A percentile compares a stretch with the other conserved stretches of the same genome.
These are phyloP conservation scores for Neurospora sublineolata DNA, from an alignment of 495 filamentous ascomycete genomes.

Conservation along the genomic window DNA sequence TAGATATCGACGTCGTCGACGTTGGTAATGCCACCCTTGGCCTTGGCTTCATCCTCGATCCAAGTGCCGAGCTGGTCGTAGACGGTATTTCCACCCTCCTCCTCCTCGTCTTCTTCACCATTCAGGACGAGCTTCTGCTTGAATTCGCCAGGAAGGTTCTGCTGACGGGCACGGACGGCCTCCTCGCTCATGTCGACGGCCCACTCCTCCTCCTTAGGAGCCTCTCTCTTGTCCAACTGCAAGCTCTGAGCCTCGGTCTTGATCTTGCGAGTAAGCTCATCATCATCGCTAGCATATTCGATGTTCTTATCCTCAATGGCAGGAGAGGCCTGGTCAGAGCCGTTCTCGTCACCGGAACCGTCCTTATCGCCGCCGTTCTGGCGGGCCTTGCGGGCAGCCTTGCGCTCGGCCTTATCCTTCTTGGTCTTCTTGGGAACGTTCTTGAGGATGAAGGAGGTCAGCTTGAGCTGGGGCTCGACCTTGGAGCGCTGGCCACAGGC, in stretches of 20 bases:
- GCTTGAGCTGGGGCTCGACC: slow-evolving; percentile 86
- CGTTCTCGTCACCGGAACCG: slow-evolving; percentile 52
- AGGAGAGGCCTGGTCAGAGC: slow-evolving; percentile 58
- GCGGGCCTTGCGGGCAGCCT: slow-evolving; percentile 74
- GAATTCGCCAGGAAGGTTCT: slow-evolving; percentile 80
- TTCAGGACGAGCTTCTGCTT: slow-evolving; percentile 80
- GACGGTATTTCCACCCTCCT: slow-evolving; percentile 64
- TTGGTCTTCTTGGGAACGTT: slow-evolving; percentile 82
- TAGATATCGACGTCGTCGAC: slow-evolving; percentile 85
- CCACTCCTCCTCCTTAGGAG: slow-evolving; percentile 75
- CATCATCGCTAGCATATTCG: slow-evolving; percentile 74
- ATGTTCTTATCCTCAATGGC: slow-evolving; percentile 57
- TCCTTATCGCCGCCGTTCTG: slow-evolving; percentile 60
- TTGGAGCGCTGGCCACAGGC: slow-evolving; percentile 88
- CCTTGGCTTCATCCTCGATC: slow-evolving; percentile 64
- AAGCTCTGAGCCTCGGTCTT: slow-evolving; percentile 71
- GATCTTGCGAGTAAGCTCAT: slow-evolving; percentile 83
- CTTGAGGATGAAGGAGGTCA: slow-evolving; percentile 95
- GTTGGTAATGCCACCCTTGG: slow-evolving; percentile 59
- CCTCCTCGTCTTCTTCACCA: slow-evolving; percentile 73
- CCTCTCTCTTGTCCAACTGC: slow-evolving; percentile 40
- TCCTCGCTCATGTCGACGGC: slow-evolving; percentile 89
- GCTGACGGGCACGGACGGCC: slow-evolving; percentile 85
- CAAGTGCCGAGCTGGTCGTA: slow-evolving; percentile 93
- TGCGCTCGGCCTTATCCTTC: slow-evolving; percentile 88